Conservation (phyloP, 192 early-diverging fungal genomes). For the Phlyctochytrium arcticum region DNA sequence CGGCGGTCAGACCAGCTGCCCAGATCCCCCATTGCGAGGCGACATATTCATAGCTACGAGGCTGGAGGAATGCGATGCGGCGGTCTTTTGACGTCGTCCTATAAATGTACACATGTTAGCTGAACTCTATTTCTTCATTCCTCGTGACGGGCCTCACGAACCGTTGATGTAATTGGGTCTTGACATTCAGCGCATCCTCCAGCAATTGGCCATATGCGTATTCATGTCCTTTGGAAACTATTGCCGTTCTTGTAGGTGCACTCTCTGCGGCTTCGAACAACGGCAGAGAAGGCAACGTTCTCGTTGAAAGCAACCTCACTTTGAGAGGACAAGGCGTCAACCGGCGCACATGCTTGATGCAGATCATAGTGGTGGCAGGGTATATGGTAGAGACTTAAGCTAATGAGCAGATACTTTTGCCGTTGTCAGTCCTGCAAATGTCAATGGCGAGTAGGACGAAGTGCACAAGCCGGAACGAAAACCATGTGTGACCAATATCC, state of each 20-base stretch:
- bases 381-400: too few relatives aligned
- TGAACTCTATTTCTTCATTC: constrained; percentile 1
- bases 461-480: too few relatives aligned
- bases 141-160: constrained; percentile 5
- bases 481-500: too few relatives aligned
- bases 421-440: too few relatives aligned
- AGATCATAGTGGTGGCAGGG: too few relatives aligned
- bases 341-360: too few relatives aligned
- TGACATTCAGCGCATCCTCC: not conserved
- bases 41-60: constrained; percentile 30
- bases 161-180: too few relatives aligned
- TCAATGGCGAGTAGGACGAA: too few relatives aligned
- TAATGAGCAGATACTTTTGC: too few relatives aligned
- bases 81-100: not conserved
- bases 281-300: not conserved
- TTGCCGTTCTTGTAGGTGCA: not conserved
- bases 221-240: not conserved
- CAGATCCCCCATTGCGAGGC: constrained; percentile 42
- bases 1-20: constrained; percentile 74
- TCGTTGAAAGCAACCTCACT: too few relatives aligned
- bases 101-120: not conserved
- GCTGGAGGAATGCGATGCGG: constrained; percentile 31
- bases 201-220: constrained; percentile 6
- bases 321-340: too few relatives aligned
- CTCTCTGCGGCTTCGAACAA: not conserved